phyloP scores from a whole-genome alignment of 2,329 filamentous ascomycete species.

The Endothia cerciana region DNA sequence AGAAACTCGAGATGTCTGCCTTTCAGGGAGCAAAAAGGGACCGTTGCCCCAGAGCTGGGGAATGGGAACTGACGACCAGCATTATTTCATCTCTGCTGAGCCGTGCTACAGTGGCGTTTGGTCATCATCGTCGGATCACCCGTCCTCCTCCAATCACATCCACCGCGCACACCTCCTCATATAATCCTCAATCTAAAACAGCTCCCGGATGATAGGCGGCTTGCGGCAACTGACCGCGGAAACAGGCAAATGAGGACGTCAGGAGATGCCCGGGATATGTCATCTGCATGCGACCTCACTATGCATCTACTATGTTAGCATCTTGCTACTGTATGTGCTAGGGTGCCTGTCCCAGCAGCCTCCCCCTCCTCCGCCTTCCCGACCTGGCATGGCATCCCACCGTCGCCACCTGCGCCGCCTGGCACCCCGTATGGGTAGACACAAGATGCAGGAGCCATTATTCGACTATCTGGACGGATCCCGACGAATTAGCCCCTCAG shows the following conservation, averaged over 20 bases:
- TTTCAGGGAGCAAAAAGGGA: neutral
- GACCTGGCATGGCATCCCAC: conserved; percentile 8
- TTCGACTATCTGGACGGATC: neutral
- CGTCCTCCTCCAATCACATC: neutral
- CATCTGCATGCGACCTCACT: conserved; percentile 11
- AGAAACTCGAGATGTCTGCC: neutral
- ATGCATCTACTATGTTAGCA: neutral
- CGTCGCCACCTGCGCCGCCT: neutral
- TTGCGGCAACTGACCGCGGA: conserved; percentile 1
- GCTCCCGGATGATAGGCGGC: neutral
- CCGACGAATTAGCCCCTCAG: conserved; percentile 12
- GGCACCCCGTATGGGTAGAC: neutral
- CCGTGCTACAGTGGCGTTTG: neutral
- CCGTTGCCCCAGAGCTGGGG: neutral
- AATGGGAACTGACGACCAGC: neutral
- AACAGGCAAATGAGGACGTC: conserved; percentile 1
- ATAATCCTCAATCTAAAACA: neutral
- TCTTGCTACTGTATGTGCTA: neutral
- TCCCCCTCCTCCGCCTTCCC: conserved; percentile 3
- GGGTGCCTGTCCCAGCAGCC: neutral
- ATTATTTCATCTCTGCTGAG: neutral
- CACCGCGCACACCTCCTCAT: neutral
- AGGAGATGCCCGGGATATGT: neutral
- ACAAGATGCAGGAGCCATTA: neutral
- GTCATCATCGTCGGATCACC: neutral